Evolutionary conservation across 352 stramenopile genomes (phyloP), one percentile per base, ranked within the genome.

Genomic region (Pythium phragmiticola): DNA sequence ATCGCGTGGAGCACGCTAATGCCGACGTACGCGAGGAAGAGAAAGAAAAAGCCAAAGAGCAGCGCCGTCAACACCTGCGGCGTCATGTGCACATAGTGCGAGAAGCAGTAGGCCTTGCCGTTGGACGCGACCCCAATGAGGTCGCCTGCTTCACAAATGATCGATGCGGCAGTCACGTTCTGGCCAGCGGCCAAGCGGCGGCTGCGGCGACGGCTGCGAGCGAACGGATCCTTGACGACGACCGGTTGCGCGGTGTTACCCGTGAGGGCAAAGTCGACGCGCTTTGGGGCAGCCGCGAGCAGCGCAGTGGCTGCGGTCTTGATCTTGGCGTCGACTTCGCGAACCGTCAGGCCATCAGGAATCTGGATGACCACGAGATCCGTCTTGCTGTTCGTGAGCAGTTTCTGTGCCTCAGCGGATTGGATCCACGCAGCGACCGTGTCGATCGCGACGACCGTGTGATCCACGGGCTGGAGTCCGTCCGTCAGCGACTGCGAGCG

Each of bases 1-100:
- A 94, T 90, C 60, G 75, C 79, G 57, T 87, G 72, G 14, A 94
- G 73, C 57, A 84, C 77, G 48, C 71, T 76, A 45, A 94, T 58
- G 13, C 85, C 85, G 42, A 92, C 68, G 66, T 87, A 94, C 28
- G 83, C 70, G 67, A 92, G 60, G 68, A 90, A 89, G 52, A 94
- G 42, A 67, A 94, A 92, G 61, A 94, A 85, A 48, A 92, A 72
- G 14, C 82, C 81, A 39, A 94, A 85, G 50, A 94, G 58, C 47
- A 94, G 65, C n/a, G 71, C 83, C 23, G 83, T 77, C 33, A 94
- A 70, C 34, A 94, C 75, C 59, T 90, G 73, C 11, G 85, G 85
- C 34, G 85, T 94, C 77, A 91, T 90, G 74, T 76, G 77, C 63
- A 94, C 85, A 57, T 80, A 92, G 69, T 92, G 85, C 59, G 85